Conservation (phyloP, 73 alveolate genomes). For the Urostyla sp. region DNA sequence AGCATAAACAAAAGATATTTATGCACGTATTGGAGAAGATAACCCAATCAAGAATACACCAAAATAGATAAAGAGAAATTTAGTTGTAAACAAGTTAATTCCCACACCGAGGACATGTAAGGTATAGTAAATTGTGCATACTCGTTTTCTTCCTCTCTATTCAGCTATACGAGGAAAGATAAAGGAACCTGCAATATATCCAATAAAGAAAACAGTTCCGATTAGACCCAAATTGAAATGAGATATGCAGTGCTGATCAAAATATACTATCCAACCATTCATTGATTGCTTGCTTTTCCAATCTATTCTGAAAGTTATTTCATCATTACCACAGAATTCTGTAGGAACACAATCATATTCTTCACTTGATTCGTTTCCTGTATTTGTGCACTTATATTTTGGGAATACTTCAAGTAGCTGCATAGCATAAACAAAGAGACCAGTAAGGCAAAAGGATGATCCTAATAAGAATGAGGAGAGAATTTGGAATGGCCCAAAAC, state of each 20-base stretch:
- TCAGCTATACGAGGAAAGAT: slow-evolving; percentile 20
- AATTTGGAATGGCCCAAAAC: slow-evolving; percentile 7
- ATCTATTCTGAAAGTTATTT: background rate
- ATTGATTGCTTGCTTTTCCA: background rate
- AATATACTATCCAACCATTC: background rate
- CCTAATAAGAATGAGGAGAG: background rate
- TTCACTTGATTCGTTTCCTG: background rate
- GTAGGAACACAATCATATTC: background rate
- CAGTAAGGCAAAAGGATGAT: slow-evolving; percentile 10
- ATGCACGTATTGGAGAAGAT: slow-evolving; percentile 4
- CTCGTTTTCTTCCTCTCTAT: background rate
- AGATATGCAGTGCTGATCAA: slow-evolving; percentile 13
- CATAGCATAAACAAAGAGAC: background rate
- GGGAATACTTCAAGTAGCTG: slow-evolving; percentile 15
- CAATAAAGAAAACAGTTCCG: slow-evolving; percentile 20
- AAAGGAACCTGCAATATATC: background rate
- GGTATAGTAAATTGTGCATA: slow-evolving; percentile 7
- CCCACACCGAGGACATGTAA: slow-evolving; percentile 19
- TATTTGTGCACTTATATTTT: background rate
- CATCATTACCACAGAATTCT: background rate
- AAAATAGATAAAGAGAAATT: background rate
- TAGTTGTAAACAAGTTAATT: background rate
- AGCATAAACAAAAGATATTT: slow-evolving; percentile 14
- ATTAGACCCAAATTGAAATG: slow-evolving; percentile 20
- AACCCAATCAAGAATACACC: slow-evolving; percentile 22